Percentiles rank a stretch among this genome's conserved stretches.
phyloP scores from a whole-genome alignment of 768 basidiomycete species.

The Panus rudis region DNA sequence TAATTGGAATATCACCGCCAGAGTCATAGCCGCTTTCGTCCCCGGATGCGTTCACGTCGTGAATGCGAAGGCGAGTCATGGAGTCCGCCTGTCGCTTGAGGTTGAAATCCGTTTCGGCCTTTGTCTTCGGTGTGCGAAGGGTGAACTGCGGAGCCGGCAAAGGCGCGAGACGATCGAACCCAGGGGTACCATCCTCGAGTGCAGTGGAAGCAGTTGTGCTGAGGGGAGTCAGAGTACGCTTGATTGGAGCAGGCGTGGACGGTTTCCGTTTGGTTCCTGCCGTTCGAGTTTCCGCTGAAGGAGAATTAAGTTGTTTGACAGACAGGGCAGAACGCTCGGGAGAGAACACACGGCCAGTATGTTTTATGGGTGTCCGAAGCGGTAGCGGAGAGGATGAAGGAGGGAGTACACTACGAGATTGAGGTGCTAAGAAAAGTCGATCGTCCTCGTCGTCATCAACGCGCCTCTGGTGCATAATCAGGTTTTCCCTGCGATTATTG shows the following conservation, averaged over 20 bases:
- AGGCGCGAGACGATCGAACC: constrained; percentile 49
- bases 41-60: constrained; percentile 35
- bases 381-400: constrained; percentile 40
- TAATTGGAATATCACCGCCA: constrained; percentile 42
- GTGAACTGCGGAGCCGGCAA: constrained; percentile 46
- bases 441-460: constrained; percentile 44
- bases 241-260: constrained; percentile 49
- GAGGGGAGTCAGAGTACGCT: constrained; percentile 34
- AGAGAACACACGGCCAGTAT: constrained; percentile 27
- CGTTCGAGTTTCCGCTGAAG: constrained; percentile 8
- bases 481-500: constrained; percentile 10
- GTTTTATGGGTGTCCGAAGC: constrained; percentile 57
- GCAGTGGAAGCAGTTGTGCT: constrained; percentile 27
- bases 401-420: constrained; percentile 33
- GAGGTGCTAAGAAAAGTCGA: constrained; percentile 48
- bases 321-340: constrained; percentile 37
- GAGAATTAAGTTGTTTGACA: constrained; percentile 23
- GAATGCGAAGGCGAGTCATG: constrained; percentile 52
- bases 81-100: constrained; percentile 55
- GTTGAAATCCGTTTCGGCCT: constrained; percentile 44
- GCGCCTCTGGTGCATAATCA: constrained; percentile 3
- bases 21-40: constrained; percentile 47
- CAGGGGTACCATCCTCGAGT: constrained; percentile 5
- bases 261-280: constrained; percentile 59
- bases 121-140: constrained; percentile 42